These are phyloP conservation scores for Escallonia rubra DNA, from an alignment of 129 eudicot species.

Conservation along the genomic window DNA sequence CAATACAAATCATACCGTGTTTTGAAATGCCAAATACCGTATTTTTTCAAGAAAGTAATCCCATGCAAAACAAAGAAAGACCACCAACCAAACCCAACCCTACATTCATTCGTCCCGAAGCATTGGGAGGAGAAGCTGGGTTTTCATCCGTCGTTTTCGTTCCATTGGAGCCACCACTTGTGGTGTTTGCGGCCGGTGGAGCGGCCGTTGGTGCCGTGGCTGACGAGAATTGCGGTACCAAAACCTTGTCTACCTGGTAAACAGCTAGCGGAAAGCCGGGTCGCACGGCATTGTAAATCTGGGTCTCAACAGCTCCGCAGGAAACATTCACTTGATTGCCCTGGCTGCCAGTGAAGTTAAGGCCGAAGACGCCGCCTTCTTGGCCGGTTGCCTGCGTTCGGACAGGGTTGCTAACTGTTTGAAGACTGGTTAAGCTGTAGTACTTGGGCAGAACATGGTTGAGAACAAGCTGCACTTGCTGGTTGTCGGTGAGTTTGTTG, in stretches of 20 bases:
- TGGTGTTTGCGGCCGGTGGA: constrained; percentile 12
- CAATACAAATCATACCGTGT: neutral
- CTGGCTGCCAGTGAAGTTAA: constrained; percentile 36
- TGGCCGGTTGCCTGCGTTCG: constrained; percentile 59
- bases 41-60: constrained; percentile 12
- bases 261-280: constrained; percentile 59
- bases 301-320: constrained; percentile 31
- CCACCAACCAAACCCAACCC: constrained; percentile 31
- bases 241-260: constrained; percentile 57
- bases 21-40: too few species aligned
- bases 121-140: constrained; percentile 1
- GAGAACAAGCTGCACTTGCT: constrained; percentile 57
- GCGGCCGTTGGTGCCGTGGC: constrained; percentile 46
- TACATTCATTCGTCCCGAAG: constrained; percentile 17
- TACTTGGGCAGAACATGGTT: constrained; percentile 64
- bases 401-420: constrained; percentile 72
- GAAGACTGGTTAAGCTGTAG: constrained; percentile 37
- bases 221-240: constrained; percentile 45
- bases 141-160: neutral
- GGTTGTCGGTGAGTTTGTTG: constrained; percentile 39
- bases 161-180: neutral
- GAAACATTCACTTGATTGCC: constrained; percentile 69
- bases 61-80: constrained; percentile 34
- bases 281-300: constrained; percentile 48
- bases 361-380: constrained; percentile 38